Evolutionary conservation across 257 asterid species (phyloP), one percentile per base, ranked within the genome.

Genomic region (Solanum appendiculatum): DNA sequence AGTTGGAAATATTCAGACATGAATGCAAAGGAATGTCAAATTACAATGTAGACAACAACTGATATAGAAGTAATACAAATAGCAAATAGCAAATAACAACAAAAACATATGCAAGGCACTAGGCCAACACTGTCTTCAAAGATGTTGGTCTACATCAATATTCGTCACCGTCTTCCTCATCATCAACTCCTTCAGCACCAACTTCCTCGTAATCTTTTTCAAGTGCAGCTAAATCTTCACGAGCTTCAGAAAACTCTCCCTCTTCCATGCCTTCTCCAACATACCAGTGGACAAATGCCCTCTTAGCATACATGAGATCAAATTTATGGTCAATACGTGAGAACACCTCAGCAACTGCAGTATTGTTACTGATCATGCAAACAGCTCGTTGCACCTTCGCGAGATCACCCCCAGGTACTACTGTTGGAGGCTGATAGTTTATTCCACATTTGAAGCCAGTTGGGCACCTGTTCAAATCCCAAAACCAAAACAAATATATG

Each of bases 201-300:
- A 95, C 98, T 91, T 95, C 98, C 89, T 95, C 98, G 23, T 95
- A 95, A 91, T 93, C 98, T 58, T 92, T 94, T 84, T 94, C 98
- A 2, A 94, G 98, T 13, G 98, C 98, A n/a, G 98, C 98, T 85
- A 95, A 89, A 87, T 95, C 98, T 86, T 95, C 98, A 84, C 98
- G 98, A 31, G 98, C 98, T 88, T 95, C 98, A 14, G 98, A 94
- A 89, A 95, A 95, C 88, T 95, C 98, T 0, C 98, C 98, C 88
- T 95, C 98, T 89, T 95, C 98, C 98, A 95, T 95, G 68, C 98
- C 98, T 88, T 96, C 98, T 34, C 98, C 98, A 0, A 94, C 98
- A 18, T 94, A 96, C 98, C 98, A 96, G 86, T 96, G 98, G 60
- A 96, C 98, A 18, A 96, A 96, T 2, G 98, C 98, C 91, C 98